Conservation (phyloP, 225 moss, liverwort and hornwort genomes). For the Pseudisothecium myosuroides region DNA sequence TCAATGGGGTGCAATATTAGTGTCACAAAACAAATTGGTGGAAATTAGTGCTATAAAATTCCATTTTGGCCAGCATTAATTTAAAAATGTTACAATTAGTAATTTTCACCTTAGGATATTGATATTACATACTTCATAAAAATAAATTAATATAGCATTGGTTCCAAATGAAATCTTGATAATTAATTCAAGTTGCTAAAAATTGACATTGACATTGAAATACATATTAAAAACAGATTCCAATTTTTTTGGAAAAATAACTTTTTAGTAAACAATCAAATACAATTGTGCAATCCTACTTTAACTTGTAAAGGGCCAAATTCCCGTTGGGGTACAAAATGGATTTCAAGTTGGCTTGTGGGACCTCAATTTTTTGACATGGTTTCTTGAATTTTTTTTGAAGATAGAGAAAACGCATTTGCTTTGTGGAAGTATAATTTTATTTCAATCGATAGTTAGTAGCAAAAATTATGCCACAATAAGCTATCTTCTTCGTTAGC, state of each 20-base stretch:
- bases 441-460: rapidly evolving
- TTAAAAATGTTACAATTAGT: not conserved
- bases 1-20: not conserved
- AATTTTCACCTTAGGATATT: not conserved
- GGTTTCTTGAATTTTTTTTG: not conserved
- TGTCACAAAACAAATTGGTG: not conserved
- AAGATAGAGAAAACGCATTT: not conserved
- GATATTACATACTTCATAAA: not conserved
- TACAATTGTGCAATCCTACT: not conserved
- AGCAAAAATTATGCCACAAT: not conserved
- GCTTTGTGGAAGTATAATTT: not conserved
- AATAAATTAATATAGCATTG: not conserved
- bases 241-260: no score
- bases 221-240: not conserved
- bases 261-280: not conserved
- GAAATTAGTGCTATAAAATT: no score
- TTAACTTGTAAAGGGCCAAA: not conserved
- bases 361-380: not conserved
- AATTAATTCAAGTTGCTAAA: no score
- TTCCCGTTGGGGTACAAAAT: not conserved
- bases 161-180: not conserved
- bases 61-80: no score
- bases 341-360: rapidly evolving
- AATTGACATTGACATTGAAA: no score
- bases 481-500: not conserved